These are phyloP conservation scores for Cichorium intybus DNA, from an alignment of 140 eudicot genomes.

Conservation along the genomic window DNA sequence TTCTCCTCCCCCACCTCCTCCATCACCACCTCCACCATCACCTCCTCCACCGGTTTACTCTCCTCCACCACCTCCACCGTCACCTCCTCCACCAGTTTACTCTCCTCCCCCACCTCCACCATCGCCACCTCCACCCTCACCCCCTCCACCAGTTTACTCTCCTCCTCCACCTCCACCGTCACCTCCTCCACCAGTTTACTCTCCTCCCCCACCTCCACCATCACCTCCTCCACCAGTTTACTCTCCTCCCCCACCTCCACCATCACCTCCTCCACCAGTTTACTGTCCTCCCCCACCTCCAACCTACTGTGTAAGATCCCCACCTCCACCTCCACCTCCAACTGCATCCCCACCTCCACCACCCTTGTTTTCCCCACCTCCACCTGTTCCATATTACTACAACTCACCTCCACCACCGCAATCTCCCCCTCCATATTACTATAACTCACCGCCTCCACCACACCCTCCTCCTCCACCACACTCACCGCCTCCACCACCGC, in stretches of 20 bases:
- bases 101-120: slow-evolving; percentile 31
- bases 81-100: slow-evolving; percentile 22
- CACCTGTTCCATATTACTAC: slow-evolving; percentile 33
- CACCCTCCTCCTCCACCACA: slow-evolving; percentile 24
- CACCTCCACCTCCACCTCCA: slow-evolving; percentile 36
- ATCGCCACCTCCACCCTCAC: slow-evolving; percentile 26
- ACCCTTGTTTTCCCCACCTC: slow-evolving; percentile 26
- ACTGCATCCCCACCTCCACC: slow-evolving; percentile 23
- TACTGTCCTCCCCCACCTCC: slow-evolving; percentile 16
- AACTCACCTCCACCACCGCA: slow-evolving; percentile 44
- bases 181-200: slow-evolving; percentile 18
- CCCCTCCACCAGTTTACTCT: slow-evolving; percentile 30
- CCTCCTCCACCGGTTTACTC: slow-evolving; percentile 26
- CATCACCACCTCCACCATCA: slow-evolving; percentile 2
- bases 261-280: slow-evolving; percentile 15
- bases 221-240: slow-evolving; percentile 39
- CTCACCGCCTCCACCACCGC: slow-evolving; percentile 14
- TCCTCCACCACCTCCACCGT: slow-evolving; percentile 11
- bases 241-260: slow-evolving; percentile 45
- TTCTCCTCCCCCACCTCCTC: slow-evolving; percentile 29
- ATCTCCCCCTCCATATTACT: slow-evolving; percentile 24
- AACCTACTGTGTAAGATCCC: slow-evolving; percentile 18
- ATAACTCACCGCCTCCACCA: slow-evolving; percentile 16
- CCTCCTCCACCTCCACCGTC: slow-evolving; percentile 45
- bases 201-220: slow-evolving; percentile 37